These are phyloP conservation scores for Roridomyces roridus DNA, from an alignment of 768 basidiomycete species.

Conservation along the genomic window DNA sequence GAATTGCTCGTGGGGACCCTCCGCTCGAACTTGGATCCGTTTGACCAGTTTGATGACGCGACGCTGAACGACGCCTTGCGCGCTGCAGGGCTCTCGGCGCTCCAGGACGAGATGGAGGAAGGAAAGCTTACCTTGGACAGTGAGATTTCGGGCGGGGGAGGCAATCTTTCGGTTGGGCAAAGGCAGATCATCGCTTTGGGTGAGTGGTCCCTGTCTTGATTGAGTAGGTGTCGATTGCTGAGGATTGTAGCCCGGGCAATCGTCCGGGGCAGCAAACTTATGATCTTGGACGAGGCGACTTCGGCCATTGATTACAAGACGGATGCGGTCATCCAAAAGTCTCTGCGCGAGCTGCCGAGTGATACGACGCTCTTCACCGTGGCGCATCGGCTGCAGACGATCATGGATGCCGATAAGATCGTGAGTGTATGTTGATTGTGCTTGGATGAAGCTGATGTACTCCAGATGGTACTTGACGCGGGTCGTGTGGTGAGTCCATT, in stretches of 20 bases:
- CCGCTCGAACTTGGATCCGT: constrained; percentile 50
- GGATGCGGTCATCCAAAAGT: constrained; percentile 48
- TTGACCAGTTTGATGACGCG: constrained; percentile 47
- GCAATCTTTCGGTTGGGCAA: constrained; percentile 63
- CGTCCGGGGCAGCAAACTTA: constrained; percentile 59
- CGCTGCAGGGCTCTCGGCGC: constrained; percentile 50
- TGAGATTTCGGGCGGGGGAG: constrained; percentile 47
- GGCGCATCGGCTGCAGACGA: constrained; percentile 36
- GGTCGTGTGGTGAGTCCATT: constrained; percentile 41
- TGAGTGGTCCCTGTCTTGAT: no score
- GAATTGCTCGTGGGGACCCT: constrained; percentile 45
- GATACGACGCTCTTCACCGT: constrained; percentile 35
- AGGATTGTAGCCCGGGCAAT: constrained; percentile 49
- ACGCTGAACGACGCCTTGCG: constrained; percentile 54
- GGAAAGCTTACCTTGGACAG: constrained; percentile 51
- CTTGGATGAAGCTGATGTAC: constrained; percentile 23
- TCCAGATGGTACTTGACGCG: constrained; percentile 47
- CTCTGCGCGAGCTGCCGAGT: constrained; percentile 41
- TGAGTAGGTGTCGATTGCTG: no score
- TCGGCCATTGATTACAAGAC: constrained; percentile 34
- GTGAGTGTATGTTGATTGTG: constrained; percentile 28
- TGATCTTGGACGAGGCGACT: constrained; percentile 60
- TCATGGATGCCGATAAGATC: constrained; percentile 38
- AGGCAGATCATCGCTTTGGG: constrained; percentile 63
- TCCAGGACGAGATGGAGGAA: constrained; percentile 41